These are phyloP conservation scores for Mycena metata DNA, from an alignment of 768 basidiomycete species.

Conservation along the genomic window DNA sequence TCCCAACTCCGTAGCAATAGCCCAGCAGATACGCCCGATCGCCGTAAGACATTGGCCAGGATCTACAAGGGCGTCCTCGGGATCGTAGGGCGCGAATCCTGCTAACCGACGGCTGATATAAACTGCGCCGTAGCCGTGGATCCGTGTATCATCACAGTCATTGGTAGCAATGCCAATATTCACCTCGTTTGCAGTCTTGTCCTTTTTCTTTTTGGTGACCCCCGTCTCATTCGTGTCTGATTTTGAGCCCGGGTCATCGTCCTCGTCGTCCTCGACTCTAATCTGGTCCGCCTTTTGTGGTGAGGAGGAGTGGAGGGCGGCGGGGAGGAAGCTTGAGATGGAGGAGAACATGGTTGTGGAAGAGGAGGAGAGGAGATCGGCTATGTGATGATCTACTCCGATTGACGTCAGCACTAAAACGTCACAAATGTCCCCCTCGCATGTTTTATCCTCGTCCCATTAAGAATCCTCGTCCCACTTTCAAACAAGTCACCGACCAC, in stretches of 20 bases:
- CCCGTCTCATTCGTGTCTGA: slow-evolving; percentile 43
- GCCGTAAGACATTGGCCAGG: too few species aligned
- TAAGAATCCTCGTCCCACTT: too few species aligned
- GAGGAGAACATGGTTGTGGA: slow-evolving; percentile 62
- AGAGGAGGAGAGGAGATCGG: background rate
- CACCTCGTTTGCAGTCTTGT: slow-evolving; percentile 65
- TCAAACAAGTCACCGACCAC: too few species aligned
- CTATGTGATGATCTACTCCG: too few species aligned
- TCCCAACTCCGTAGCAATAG: too few species aligned
- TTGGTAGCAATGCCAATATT: slow-evolving; percentile 22
- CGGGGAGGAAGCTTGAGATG: slow-evolving; percentile 64
- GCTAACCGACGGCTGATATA: too few species aligned
- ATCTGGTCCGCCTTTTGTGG: slow-evolving; percentile 41
- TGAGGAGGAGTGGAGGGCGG: slow-evolving; percentile 55
- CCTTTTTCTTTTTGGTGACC: slow-evolving; percentile 60
- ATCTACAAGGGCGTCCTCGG: too few species aligned
- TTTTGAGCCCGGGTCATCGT: slow-evolving; percentile 42
- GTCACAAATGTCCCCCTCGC: too few species aligned
- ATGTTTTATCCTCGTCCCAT: too few species aligned
- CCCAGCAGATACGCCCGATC: too few species aligned
- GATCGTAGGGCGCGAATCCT: too few species aligned
- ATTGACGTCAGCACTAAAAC: too few species aligned
- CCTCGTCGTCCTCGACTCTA: slow-evolving; percentile 51
- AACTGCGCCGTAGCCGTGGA: background rate
- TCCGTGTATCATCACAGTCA: background rate